Evolutionary conservation across 805 yeast genomes (phyloP).

Genomic region (Wickerhamomyces mucosus): DNA sequence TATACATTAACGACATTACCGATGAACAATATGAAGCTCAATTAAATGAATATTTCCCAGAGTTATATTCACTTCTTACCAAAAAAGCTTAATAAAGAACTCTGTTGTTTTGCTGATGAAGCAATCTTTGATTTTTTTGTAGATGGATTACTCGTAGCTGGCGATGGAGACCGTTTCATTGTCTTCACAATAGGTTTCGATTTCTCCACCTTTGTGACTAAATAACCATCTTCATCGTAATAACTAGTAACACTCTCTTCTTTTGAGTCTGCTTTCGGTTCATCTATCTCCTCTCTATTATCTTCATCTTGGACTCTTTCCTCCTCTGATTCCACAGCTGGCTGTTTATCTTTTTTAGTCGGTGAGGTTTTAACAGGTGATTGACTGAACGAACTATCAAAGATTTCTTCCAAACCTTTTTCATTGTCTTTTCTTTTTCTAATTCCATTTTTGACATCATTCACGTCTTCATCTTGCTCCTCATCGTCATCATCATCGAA

Average conservation of each 20-base stretch:
- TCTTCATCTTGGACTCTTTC: constrained; percentile 1
- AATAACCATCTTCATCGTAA: constrained; percentile 44
- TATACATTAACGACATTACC: not conserved
- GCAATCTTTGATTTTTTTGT: constrained; percentile 14
- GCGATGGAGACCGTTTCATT: constrained; percentile 7
- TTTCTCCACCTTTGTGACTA: constrained; percentile 26
- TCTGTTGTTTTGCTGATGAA: constrained; percentile 27
- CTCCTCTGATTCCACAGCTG: not conserved
- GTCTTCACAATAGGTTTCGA: constrained; percentile 12
- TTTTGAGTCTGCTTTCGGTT: constrained; percentile 3
- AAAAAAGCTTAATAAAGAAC: constrained; percentile 40
- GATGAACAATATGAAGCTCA: not conserved
- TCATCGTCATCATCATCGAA: constrained; percentile 26
- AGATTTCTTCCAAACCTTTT: constrained; percentile 13
- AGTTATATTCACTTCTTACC: no score
- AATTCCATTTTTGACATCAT: not conserved
- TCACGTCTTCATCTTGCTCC: constrained; percentile 5
- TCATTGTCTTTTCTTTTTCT: constrained; percentile 1
- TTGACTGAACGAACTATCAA: constrained; percentile 13
- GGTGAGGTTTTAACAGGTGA: constrained; percentile 8
- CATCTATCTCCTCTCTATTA: constrained; percentile 3
- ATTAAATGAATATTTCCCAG: no score
- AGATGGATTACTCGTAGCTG: constrained; percentile 3
- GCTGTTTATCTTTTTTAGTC: not conserved
- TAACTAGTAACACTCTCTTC: constrained; percentile 14